Base-by-base conservation (phyloP, 371 early-diverging fungal species). In the Mucor sp. region DNA sequence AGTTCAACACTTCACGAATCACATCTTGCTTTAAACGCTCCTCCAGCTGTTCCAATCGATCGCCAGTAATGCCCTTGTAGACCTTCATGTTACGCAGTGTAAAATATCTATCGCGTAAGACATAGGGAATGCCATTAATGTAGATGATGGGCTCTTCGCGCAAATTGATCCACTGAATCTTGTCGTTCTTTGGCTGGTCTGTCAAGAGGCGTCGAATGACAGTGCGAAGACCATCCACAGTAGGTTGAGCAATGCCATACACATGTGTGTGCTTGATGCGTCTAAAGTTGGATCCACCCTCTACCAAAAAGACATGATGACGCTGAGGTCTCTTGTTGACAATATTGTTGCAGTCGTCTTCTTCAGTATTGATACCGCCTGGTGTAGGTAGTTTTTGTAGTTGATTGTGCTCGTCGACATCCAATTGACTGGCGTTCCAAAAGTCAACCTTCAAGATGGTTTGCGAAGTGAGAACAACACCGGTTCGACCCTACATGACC, bases 121-220 rank as follows among this genome's bases (percentile, higher is more conserved):
- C 90, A 71, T 86, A 87, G 2, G 91, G 89, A 9, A 72, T 63
- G 25, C 86, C 87, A 44, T 87, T 84, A 57, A 91, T 76, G 70
- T 90, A 90, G 9, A 89, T 79, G 19, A 91, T 75, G 5, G 90
- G 89, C 67, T 91, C 90, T 65, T 90, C 89, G 21, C 91, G 74
- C 23, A 90, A 62, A 68, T 88, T 89, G 62, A 90, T 88, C 90
- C 90, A 89, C 41, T 82, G 59, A 25, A 90, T 53, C 9, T 53
- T 50, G 30, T 74, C 44, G 25, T 66, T 60, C 21, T 56, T 62
- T 27, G 65, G 59, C n/a, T 61, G 68, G 21, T 70, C 70, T 0
- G 56, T 57, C 28, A 70, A 9, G 17, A 70, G 28, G 4, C 50
- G 64, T 9, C 65, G 60, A 14, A 86, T 68, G 5, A 82, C 74